These are phyloP conservation scores for Trypanosoma platydactyli DNA, from an alignment of 208 protist genomes.

Conservation along the genomic window DNA sequence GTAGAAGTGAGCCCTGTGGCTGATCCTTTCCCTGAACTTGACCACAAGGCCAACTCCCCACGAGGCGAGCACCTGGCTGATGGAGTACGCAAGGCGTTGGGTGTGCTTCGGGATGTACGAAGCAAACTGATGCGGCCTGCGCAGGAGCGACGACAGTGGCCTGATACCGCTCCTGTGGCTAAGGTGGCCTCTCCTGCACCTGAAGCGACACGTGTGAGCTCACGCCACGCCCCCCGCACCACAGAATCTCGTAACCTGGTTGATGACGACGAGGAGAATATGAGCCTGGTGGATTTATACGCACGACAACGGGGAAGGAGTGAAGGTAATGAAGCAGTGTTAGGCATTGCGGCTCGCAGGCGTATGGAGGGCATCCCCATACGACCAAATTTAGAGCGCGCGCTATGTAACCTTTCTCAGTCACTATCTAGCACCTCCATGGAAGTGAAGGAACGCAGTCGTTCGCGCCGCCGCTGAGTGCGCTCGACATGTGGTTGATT, in stretches of 20 bases:
- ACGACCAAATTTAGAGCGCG: slow-evolving; percentile 52
- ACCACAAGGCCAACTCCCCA: slow-evolving; percentile 7
- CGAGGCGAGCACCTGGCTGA: slow-evolving; percentile 31
- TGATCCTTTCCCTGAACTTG: background rate
- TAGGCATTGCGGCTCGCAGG: slow-evolving; percentile 60
- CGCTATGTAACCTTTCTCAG: slow-evolving; percentile 52
- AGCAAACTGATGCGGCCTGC: slow-evolving; percentile 39
- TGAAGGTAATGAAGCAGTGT: slow-evolving; percentile 20
- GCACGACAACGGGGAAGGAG: background rate
- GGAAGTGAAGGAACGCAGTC: slow-evolving; percentile 37
- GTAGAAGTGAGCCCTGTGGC: background rate
- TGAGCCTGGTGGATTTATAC: slow-evolving; percentile 8
- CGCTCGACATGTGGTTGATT: background rate
- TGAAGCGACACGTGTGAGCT: slow-evolving; percentile 5
- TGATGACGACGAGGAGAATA: background rate
- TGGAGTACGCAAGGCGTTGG: slow-evolving; percentile 68
- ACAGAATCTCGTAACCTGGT: slow-evolving; percentile 1
- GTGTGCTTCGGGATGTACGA: slow-evolving; percentile 57
- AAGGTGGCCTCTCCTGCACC: slow-evolving; percentile 21
- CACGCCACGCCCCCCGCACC: background rate
- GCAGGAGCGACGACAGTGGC: slow-evolving; percentile 22
- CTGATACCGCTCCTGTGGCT: background rate
- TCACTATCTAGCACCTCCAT: slow-evolving; percentile 32
- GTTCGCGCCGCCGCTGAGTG: slow-evolving; percentile 37
- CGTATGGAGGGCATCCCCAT: slow-evolving; percentile 43